A percentile compares a stretch with the other conserved stretches of the same genome.
phyloP scores from a whole-genome alignment of 768 basidiomycete genomes.

The Termitomyces sp. region DNA sequence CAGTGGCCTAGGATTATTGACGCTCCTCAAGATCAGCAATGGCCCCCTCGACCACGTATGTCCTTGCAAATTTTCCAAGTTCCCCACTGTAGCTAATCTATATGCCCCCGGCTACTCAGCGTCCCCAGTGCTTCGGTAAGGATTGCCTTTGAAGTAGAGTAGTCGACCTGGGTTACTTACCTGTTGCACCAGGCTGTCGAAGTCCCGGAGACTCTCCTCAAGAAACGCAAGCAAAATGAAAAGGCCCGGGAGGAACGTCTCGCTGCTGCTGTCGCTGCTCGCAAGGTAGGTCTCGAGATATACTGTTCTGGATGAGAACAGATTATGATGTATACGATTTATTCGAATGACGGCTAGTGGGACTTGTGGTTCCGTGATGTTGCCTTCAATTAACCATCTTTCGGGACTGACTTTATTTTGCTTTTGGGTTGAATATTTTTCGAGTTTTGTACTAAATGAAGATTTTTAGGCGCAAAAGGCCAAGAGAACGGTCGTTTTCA shows the following conservation, averaged over 20 bases:
- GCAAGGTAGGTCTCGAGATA: slow-evolving; percentile 62
- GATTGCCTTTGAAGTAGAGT: slow-evolving; percentile 14
- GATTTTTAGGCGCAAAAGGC: slow-evolving; percentile 68
- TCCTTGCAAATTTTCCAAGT: slow-evolving; percentile 12
- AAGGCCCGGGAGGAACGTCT: slow-evolving; percentile 94
- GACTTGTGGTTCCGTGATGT: slow-evolving; percentile 53
- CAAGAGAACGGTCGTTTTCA: slow-evolving; percentile 97
- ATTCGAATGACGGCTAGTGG: slow-evolving; percentile 77
- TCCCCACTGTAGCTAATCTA: slow-evolving; percentile 1
- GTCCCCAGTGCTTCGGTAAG: slow-evolving; percentile 58
- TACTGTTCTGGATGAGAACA: slow-evolving; percentile 2
- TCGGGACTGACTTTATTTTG: slow-evolving; percentile 64
- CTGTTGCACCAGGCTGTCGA: slow-evolving; percentile 64
- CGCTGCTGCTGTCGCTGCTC: slow-evolving; percentile 74
- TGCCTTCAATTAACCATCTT: slow-evolving; percentile 89
- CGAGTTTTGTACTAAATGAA: slow-evolving; percentile 4
- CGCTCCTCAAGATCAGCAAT: slow-evolving; percentile 47
- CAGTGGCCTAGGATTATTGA: slow-evolving; percentile 24
- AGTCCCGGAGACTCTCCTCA: slow-evolving; percentile 99
- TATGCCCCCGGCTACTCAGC: slow-evolving; percentile 22
- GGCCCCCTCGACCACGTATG: slow-evolving; percentile 56
- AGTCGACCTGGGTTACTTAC: slow-evolving; percentile 16
- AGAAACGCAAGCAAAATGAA: slow-evolving; percentile 98
- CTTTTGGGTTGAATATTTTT: neutral
- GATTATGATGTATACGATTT: slow-evolving; percentile 79